A percentile compares a stretch with the other conserved stretches of the same genome.
phyloP scores from a whole-genome alignment of 2,329 filamentous ascomycete genomes.

The Ceratocystis variospora region DNA sequence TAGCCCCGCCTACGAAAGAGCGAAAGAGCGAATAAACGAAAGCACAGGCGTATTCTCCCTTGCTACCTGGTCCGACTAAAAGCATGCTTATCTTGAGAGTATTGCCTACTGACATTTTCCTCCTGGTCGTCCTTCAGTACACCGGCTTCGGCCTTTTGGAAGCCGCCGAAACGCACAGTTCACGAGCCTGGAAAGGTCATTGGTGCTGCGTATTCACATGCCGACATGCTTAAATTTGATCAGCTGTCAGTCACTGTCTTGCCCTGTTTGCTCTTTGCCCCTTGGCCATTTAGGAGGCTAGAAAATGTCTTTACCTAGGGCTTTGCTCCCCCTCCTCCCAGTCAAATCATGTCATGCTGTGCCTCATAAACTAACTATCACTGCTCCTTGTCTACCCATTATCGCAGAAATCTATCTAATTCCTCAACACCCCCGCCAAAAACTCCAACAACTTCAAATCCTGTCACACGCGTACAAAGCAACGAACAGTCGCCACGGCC shows the following conservation, averaged over 20 bases:
- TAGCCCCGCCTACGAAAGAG: background rate
- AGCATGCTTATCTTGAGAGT: no score
- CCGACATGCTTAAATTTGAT: conserved; percentile 82
- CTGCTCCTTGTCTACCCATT: conserved; percentile 14
- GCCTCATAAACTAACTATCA: conserved; percentile 1
- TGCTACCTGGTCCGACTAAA: no score
- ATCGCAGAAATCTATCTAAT: conserved; percentile 43
- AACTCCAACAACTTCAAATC: conserved; percentile 50
- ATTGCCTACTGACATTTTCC: conserved; percentile 22
- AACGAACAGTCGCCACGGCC: conserved; percentile 44
- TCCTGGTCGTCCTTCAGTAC: conserved; percentile 41
- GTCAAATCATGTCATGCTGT: background rate
- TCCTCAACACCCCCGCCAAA: conserved; percentile 57
- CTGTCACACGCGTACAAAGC: conserved; percentile 28
- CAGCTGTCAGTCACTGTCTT: conserved; percentile 42
- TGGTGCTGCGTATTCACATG: conserved; percentile 90
- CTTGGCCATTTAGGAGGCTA: background rate
- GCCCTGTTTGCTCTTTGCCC: background rate
- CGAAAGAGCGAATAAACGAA: no score
- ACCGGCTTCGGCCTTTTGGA: conserved; percentile 72
- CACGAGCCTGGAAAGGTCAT: conserved; percentile 63
- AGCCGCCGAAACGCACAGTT: conserved; percentile 40
- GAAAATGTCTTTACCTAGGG: conserved; percentile 23
- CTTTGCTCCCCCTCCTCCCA: background rate
- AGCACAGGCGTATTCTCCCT: no score